Evolutionary conservation across 2,329 filamentous ascomycete species (phyloP), one percentile per base, ranked within the genome.

Genomic region (Cordyceps militaris): DNA sequence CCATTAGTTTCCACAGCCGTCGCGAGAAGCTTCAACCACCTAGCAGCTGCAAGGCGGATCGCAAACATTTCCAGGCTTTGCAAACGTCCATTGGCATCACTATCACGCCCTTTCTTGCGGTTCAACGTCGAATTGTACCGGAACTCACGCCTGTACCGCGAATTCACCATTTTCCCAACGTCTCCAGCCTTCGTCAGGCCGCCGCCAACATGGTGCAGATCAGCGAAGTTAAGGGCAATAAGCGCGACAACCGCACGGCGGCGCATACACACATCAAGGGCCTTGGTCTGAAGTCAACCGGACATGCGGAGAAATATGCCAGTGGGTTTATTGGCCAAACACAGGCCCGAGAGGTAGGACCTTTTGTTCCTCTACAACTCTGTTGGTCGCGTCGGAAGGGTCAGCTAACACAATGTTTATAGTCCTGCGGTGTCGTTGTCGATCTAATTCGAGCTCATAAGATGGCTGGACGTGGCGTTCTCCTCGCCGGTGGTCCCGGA

Each of bases 241-340:
- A 86, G 78, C 91, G 94, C 79, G 93, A 97, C 74, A 94, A 95
- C 77, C 87, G 94, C 70, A 99, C 94, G 49, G 93, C 94, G 61
- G 89, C 93, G 66, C 94, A 99, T 76, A 97, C 93, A 55, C 94
- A 99, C 75, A 99, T 99, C 81, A 96, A 91, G 72, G 94, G 94
- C 53, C 81, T 99, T 42, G 94, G 94, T 19, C 76, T 99, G 65
- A 89, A 89, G 69, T 71, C 83, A 51, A 90, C 96, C 85, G 94
- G 94, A 62, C 86, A 83, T 54, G 91, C 94, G 61, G 92, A 96
- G 70, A 83, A 82, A 63, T 83, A 89, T 61, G 82, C 85, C 34
- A 83, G 85, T 64, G 94, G 94, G 36, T 99, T 97, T 68, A 87
- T 97, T 50, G 94, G 94, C 54, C 94, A 99, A 73, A 80, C 82